Evolutionary conservation across 345 rosid genomes (phyloP).

Genomic region (Camelina sativa): DNA sequence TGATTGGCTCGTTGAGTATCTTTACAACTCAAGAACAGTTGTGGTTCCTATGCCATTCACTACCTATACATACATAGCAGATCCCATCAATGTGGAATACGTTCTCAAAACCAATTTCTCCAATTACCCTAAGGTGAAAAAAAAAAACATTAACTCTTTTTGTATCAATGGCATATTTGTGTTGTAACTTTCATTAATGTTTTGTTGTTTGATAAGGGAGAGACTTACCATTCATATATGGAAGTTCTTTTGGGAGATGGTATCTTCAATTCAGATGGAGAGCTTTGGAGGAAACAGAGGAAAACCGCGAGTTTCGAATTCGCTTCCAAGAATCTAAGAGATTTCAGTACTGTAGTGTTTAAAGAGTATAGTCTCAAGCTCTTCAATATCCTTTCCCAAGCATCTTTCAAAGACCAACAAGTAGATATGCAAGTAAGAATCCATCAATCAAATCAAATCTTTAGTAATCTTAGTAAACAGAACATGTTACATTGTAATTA

Average conservation of each 20-base stretch:
- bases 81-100: slow-evolving; percentile 88
- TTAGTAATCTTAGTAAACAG: neutral
- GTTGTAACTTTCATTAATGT: neutral
- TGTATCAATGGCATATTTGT: neutral
- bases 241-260: slow-evolving; percentile 92
- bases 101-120: slow-evolving; percentile 85
- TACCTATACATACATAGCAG: slow-evolving; percentile 89
- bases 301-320: slow-evolving; percentile 96
- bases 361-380: slow-evolving; percentile 86
- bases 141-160: neutral
- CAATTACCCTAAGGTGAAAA: slow-evolving; percentile 85
- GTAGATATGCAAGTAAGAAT: slow-evolving; percentile 77
- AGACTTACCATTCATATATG: slow-evolving; percentile 91
- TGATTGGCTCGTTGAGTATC: slow-evolving; percentile 82
- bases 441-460: neutral
- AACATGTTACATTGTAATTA: neutral
- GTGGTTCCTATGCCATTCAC: slow-evolving; percentile 92
- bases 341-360: slow-evolving; percentile 85
- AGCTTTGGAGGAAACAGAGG: slow-evolving; percentile 88
- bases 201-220: slow-evolving; percentile 60
- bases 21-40: slow-evolving; percentile 65
- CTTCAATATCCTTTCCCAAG: slow-evolving; percentile 62
- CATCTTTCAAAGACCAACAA: slow-evolving; percentile 55
- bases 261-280: slow-evolving; percentile 90
- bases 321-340: slow-evolving; percentile 93